A percentile compares a stretch with the other conserved stretches of the same genome.
phyloP scores from a whole-genome alignment of 2,329 filamentous ascomycete species.

The Neofusicoccum sp. region DNA sequence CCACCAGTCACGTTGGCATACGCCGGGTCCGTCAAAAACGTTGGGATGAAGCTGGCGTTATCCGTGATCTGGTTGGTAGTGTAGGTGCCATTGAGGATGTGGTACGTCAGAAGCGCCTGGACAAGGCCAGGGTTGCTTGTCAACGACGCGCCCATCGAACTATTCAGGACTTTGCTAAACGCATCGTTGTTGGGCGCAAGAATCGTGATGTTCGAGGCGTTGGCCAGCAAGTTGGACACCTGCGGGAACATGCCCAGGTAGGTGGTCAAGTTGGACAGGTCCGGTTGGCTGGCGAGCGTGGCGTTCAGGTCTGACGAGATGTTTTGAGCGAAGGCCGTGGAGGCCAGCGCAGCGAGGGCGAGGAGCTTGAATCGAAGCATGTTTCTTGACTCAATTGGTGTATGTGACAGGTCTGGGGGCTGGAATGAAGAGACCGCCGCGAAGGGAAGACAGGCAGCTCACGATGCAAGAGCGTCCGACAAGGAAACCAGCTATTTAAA shows the following conservation, averaged over 20 bases:
- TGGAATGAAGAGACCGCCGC: too few species aligned
- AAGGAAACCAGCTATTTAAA: not conserved
- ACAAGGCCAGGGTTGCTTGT: constrained; percentile 43
- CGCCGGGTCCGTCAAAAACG: constrained; percentile 49
- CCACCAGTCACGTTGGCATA: constrained; percentile 61
- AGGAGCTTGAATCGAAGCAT: constrained; percentile 42
- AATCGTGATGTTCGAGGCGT: constrained; percentile 54
- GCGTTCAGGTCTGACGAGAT: constrained; percentile 30
- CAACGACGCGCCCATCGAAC: constrained; percentile 28
- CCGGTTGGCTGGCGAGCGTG: constrained; percentile 31
- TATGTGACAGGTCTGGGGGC: too few species aligned
- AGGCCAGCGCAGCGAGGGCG: constrained; percentile 35
- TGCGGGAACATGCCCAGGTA: constrained; percentile 39
- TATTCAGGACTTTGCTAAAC: constrained; percentile 40
- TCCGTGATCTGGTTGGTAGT: constrained; percentile 37
- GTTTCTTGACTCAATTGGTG: constrained; percentile 13
- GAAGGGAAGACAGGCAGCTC: not conserved
- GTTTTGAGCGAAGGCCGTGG: constrained; percentile 32
- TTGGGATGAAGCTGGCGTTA: constrained; percentile 45
- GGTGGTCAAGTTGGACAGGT: constrained; percentile 33
- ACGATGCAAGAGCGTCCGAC: not conserved
- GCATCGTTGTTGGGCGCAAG: constrained; percentile 58
- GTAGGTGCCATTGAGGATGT: constrained; percentile 57
- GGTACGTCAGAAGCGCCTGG: constrained; percentile 49
- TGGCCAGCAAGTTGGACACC: constrained; percentile 38